These are phyloP conservation scores for Pythium insidiosum DNA, from an alignment of 352 stramenopile species.

Conservation along the genomic window DNA sequence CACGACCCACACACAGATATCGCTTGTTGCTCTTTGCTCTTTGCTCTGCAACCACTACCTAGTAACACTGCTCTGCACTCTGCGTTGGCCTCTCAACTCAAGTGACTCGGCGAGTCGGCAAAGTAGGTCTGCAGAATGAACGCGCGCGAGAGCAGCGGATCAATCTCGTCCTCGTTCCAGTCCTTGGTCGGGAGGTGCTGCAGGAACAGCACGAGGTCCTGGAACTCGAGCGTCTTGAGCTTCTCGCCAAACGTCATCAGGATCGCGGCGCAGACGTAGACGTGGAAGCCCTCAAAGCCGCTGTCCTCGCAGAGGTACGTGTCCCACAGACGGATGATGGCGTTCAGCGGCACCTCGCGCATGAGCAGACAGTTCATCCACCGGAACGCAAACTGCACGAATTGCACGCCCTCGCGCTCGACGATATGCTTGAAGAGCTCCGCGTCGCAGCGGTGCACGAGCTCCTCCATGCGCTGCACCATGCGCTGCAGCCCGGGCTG, in stretches of 20 bases:
- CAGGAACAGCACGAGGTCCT: conserved; percentile 95
- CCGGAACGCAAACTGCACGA: conserved; percentile 99
- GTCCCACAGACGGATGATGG: conserved; percentile 98
- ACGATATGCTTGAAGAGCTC: conserved; percentile 94
- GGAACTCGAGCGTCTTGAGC: conserved; percentile 95
- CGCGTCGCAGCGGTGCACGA: conserved; percentile 94
- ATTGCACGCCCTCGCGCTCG: conserved; percentile 90
- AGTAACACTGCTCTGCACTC: too few relatives aligned
- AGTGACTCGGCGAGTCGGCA: conserved; percentile 72
- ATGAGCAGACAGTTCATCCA: conserved; percentile 99
- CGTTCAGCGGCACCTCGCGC: conserved; percentile 92
- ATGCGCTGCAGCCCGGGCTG: conserved; percentile 98
- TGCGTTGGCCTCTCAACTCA: conserved; percentile 32
- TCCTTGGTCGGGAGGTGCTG: conserved; percentile 96
- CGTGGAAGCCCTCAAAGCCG: conserved; percentile 99
- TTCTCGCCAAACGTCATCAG: conserved; percentile 95
- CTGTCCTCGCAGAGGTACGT: conserved; percentile 98
- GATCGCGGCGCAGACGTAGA: conserved; percentile 98
- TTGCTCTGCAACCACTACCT: too few relatives aligned
- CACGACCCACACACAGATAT: too few relatives aligned
- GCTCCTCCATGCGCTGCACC: conserved; percentile 96
- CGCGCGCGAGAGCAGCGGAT: conserved; percentile 96
- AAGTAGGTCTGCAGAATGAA: conserved; percentile 93
- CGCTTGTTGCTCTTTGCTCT: too few relatives aligned
- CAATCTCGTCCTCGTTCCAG: conserved; percentile 96